These are phyloP conservation scores for Trichosanthes truncata DNA, from an alignment of 306 rosid species.

Conservation along the genomic window DNA sequence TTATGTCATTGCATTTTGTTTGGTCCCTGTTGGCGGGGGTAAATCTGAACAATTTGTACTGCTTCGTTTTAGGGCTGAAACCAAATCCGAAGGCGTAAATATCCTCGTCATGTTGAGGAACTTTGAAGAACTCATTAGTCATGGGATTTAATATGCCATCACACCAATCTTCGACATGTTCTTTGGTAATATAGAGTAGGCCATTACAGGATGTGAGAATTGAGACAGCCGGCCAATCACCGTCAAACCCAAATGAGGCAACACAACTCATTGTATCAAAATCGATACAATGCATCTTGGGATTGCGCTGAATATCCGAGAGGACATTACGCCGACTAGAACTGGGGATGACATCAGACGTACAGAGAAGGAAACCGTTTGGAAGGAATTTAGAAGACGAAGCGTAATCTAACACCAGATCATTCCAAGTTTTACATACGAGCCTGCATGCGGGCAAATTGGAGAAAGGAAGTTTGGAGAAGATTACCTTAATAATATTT, in stretches of 20 bases:
- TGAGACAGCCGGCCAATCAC: not conserved
- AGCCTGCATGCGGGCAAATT: not conserved
- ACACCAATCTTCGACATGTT: accelerated
- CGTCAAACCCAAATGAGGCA: not conserved
- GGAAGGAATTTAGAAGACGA: not conserved
- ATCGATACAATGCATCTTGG: not conserved
- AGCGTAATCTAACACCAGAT: not conserved
- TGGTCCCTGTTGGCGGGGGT: not conserved
- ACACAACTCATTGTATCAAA: not conserved
- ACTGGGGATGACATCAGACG: too few relatives aligned
- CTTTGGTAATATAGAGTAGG: not conserved
- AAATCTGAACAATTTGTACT: not conserved
- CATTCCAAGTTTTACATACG: not conserved
- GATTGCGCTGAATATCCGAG: not conserved
- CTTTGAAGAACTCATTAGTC: not conserved
- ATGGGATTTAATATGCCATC: not conserved
- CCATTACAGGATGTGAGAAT: not conserved
- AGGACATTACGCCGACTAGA: accelerated
- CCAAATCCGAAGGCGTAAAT: not conserved
- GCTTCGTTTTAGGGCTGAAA: not conserved
- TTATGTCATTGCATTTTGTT: too few relatives aligned
- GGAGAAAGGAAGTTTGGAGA: not conserved
- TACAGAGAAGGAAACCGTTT: not conserved
- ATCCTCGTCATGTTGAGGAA: accelerated
- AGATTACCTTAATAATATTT: not conserved